Evolutionary conservation across 768 basidiomycete genomes (phyloP).

Genomic region (Rhodotorula sphaerocarpa): DNA sequence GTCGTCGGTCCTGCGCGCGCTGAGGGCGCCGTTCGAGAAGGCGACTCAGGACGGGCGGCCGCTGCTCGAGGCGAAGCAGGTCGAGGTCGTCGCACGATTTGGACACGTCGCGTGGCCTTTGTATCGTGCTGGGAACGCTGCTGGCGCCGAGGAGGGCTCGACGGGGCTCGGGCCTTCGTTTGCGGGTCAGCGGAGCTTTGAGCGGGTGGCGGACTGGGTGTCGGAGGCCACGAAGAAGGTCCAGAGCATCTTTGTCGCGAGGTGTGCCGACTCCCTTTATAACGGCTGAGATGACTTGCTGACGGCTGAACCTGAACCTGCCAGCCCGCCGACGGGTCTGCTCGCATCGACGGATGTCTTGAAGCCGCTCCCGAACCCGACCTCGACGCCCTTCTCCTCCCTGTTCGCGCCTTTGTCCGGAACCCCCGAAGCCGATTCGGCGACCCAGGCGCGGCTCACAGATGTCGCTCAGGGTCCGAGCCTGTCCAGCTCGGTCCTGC

Average conservation of each 20-base stretch:
- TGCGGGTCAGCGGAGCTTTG: constrained; percentile 4
- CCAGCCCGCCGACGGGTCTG: constrained; percentile 5
- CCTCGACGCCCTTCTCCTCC: constrained; percentile 3
- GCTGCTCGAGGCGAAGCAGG: not conserved
- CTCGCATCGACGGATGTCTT: constrained; percentile 3
- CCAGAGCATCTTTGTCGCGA: constrained; percentile 11
- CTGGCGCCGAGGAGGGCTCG: rapidly evolving
- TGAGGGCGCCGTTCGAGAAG: constrained; percentile 3
- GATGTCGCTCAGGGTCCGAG: not conserved
- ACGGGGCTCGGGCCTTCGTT: constrained; percentile 1
- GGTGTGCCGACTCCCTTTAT: not conserved
- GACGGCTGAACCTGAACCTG: not conserved
- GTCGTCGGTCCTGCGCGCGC: not conserved
- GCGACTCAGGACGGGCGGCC: not conserved
- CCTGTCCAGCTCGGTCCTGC: not conserved
- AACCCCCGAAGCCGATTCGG: not conserved
- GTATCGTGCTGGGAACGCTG: not conserved
- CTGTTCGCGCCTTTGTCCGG: not conserved
- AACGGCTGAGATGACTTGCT: not conserved
- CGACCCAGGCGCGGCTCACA: not conserved
- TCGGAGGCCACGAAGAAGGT: not conserved
- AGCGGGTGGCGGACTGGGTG: constrained; percentile 4
- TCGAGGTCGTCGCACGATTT: constrained; percentile 15
- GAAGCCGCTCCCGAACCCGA: not conserved
- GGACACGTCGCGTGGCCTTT: constrained; percentile 29